Conservation (phyloP, 768 basidiomycete species). For the Hericium coralloides region DNA sequence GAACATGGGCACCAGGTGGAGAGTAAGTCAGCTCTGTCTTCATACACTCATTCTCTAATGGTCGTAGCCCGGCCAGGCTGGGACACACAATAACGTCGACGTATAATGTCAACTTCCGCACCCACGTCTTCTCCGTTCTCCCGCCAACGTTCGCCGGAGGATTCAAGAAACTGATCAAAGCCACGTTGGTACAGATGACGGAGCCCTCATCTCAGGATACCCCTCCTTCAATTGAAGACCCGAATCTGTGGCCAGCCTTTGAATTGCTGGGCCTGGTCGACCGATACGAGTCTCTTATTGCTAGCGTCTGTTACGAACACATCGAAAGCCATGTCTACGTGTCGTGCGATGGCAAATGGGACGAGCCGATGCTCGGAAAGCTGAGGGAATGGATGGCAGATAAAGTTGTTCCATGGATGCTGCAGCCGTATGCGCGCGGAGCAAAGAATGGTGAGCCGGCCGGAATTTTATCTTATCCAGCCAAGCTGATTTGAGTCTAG, state of each 20-base stretch:
- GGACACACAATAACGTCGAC: conserved; percentile 50
- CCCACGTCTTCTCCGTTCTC: conserved; percentile 61
- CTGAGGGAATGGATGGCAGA: conserved; percentile 72
- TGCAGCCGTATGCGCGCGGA: conserved; percentile 66
- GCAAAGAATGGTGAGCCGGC: conserved; percentile 41
- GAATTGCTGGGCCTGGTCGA: conserved; percentile 69
- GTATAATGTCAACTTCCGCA: conserved; percentile 65
- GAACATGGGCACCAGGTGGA: conserved; percentile 58
- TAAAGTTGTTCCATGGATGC: conserved; percentile 80
- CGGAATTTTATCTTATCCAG: not conserved
- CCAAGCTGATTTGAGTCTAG: conserved; percentile 22
- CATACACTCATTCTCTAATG: conserved; percentile 5
- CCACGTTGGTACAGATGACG: conserved; percentile 33
- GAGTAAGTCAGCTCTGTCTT: conserved; percentile 38
- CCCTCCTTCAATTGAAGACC: conserved; percentile 23
- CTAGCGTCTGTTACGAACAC: conserved; percentile 76
- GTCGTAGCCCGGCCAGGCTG: conserved; percentile 31
- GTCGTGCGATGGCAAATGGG: conserved; percentile 65
- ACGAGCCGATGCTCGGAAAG: conserved; percentile 47
- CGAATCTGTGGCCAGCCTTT: conserved; percentile 47
- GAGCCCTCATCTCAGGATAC: conserved; percentile 2
- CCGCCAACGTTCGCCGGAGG: conserved; percentile 59
- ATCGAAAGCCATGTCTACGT: conserved; percentile 68
- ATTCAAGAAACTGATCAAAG: conserved; percentile 57
- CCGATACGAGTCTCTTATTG: conserved; percentile 76